phyloP scores from a whole-genome alignment of 345 rosid species.

The Laguncularia racemosa region DNA sequence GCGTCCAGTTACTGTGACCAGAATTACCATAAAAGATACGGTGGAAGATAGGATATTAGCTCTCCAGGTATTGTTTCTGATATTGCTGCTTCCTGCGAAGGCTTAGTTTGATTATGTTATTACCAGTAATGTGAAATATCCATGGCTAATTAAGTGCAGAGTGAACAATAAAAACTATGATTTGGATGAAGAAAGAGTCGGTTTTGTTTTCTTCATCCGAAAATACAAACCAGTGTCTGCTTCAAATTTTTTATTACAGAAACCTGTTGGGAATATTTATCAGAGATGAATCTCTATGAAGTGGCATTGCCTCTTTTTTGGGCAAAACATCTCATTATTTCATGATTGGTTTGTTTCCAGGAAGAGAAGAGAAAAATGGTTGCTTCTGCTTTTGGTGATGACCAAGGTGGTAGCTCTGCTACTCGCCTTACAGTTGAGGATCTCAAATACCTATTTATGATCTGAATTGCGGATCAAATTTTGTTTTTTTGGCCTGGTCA shows the following conservation, averaged over 20 bases:
- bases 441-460: slow-evolving; percentile 57
- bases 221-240: too few relatives aligned
- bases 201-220: too few relatives aligned
- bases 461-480: slow-evolving; percentile 6
- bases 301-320: background rate
- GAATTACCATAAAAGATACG: slow-evolving; percentile 70
- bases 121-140: too few relatives aligned
- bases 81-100: slow-evolving; percentile 5
- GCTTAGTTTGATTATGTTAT: background rate
- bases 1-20: slow-evolving; percentile 85
- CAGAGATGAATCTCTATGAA: too few relatives aligned
- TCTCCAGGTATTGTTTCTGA: slow-evolving; percentile 61
- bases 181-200: too few relatives aligned
- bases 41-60: slow-evolving; percentile 84
- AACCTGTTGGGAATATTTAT: too few relatives aligned
- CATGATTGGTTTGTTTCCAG: slow-evolving; percentile 25
- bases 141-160: too few relatives aligned
- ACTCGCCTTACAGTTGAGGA: slow-evolving; percentile 81
- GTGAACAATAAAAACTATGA: too few relatives aligned
- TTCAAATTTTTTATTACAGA: too few relatives aligned
- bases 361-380: slow-evolving; percentile 96
- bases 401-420: slow-evolving; percentile 63
- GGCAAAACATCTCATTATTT: background rate
- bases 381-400: slow-evolving; percentile 98
- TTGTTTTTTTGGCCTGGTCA: slow-evolving; percentile 1